Evolutionary conservation across 352 stramenopile species (phyloP), one percentile per base, ranked within the genome.

Genomic region (Globisporangium orthogonon): DNA sequence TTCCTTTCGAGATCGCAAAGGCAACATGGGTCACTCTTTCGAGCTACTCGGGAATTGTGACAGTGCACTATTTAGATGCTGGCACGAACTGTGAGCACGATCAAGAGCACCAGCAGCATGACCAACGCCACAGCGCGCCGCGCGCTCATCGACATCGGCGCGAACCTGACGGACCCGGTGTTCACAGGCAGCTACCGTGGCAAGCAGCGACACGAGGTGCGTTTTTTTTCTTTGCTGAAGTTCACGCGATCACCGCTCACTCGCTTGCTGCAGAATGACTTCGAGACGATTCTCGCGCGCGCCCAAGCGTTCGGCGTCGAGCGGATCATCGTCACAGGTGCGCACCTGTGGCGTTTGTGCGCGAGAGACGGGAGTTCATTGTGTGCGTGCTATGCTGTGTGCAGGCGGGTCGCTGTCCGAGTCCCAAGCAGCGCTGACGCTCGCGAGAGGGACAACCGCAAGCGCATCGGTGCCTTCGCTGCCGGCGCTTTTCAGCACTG

Each of bases 121-220:
- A 14, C 50, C n/a, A 11, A 5, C 35, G 9, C 33, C 10, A 10
- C 17, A 7, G 9, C 44, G 44, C 44, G n/a, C 44, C 44, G 28
- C 23, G 44, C 44, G 18, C 44, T 49, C 44, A 3, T 49, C 44
- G 44, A 98, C 69, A 97, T 98, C 69, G 95, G 94, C 58, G 91
- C 90, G 49, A 98, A 98, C 70, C 70, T 98, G 17, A 78, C 96
- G 35, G 94, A 98, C 62, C 71, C 84, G 15, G 86, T 96, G 59
- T 98, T 96, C 63, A 71, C 74, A 31, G 94, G 96, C 0, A 71
- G 71, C 14, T 98, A 98, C 65, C 76, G 87, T 30, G 86, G 91
- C 61, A 88, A 96, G 69, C 62, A 85, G 57, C 86, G 86, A 52
- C 96, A 98, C 61, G 68, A 93, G 58, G 73, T 95, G 10, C 1